Conservation (phyloP, 192 early-diverging fungal species). For the Coemansia sp. region DNA sequence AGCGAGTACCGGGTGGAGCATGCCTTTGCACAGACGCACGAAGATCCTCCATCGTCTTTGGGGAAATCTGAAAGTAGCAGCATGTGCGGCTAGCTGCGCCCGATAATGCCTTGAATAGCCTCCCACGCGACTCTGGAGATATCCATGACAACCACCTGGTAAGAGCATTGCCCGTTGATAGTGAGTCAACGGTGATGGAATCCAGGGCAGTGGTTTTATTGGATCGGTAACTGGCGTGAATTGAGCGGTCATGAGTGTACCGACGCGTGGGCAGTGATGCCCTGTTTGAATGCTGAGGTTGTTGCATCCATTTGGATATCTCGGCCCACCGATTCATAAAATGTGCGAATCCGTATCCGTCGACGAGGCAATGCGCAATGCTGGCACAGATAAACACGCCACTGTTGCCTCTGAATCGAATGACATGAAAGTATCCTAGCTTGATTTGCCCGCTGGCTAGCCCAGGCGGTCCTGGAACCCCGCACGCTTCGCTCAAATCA, state of each 20-base stretch:
- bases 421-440: slow-evolving; percentile 5
- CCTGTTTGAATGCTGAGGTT: not conserved
- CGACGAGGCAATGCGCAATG: slow-evolving; percentile 21
- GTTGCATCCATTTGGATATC: slow-evolving; percentile 9
- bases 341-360: slow-evolving; percentile 15
- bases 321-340: slow-evolving; percentile 35
- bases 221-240: not conserved
- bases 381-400: slow-evolving; percentile 27
- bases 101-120: not conserved
- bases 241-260: not conserved
- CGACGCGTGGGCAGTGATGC: not conserved
- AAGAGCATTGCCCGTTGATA: not conserved
- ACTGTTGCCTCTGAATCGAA: slow-evolving; percentile 22
- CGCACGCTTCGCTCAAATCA: not conserved
- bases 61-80: slow-evolving; percentile 9
- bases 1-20: not conserved
- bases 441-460: slow-evolving; percentile 5
- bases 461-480: not conserved
- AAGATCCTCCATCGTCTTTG: not conserved
- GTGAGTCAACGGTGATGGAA: not conserved
- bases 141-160: slow-evolving; percentile 12
- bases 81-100: not conserved
- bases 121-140: slow-evolving; percentile 19
- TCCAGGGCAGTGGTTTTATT: not conserved
- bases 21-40: not conserved